phyloP scores from a whole-genome alignment of 2,329 filamentous ascomycete species.

The Beauveria caledonica region DNA sequence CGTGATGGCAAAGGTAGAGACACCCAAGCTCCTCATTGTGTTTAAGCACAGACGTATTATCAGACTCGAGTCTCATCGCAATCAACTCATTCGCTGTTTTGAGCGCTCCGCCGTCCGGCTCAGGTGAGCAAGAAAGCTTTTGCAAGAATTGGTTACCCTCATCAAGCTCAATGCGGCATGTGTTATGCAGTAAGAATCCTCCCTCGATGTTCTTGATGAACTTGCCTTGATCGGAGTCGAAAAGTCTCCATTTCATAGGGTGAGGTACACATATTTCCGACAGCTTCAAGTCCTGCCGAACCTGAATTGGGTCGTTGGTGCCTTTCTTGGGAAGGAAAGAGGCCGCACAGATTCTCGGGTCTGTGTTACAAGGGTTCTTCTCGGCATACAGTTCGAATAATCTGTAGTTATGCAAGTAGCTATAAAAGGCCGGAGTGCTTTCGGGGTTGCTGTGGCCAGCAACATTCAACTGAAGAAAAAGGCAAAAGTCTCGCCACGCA shows the following conservation, averaged over 20 bases:
- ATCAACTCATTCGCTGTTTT: neutral
- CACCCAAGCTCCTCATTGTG: neutral
- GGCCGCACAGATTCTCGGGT: neutral
- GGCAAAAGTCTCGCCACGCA: neutral
- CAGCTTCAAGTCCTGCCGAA: neutral
- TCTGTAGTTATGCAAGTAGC: neutral
- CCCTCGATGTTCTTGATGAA: neutral
- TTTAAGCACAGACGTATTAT: slow-evolving; percentile 16
- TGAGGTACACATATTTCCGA: neutral
- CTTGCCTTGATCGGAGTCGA: neutral
- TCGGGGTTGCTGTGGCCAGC: neutral
- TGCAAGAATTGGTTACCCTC: neutral
- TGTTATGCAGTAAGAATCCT: fast-evolving
- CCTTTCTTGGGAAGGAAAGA: neutral
- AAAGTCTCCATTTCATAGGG: neutral
- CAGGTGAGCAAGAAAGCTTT: neutral
- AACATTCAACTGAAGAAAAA: neutral
- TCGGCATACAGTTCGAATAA: fast-evolving
- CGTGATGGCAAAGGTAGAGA: fast-evolving
- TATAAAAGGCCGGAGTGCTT: neutral
- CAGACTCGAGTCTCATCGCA: neutral
- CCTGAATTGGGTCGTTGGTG: neutral
- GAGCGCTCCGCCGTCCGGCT: fast-evolving
- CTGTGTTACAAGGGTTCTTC: neutral
- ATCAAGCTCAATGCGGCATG: neutral